Percentiles rank a stretch among this genome's conserved stretches.
These are phyloP conservation scores for Fusarium xyrophilum DNA, from an alignment of 2,329 filamentous ascomycete species.

Conservation along the genomic window DNA sequence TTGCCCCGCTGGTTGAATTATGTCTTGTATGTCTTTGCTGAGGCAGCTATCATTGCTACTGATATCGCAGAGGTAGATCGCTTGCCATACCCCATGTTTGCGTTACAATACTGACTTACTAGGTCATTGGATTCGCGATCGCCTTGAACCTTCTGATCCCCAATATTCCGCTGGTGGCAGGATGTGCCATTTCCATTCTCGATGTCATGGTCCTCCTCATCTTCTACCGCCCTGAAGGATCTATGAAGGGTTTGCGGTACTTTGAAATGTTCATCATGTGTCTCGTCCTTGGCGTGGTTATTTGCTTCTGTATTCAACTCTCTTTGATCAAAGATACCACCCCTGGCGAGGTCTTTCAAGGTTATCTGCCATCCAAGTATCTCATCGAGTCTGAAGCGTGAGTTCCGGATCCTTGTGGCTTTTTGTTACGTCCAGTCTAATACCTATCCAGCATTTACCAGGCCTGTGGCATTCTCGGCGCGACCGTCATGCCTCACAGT, in stretches of 20 bases:
- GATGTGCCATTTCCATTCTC: background rate
- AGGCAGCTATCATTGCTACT: background rate
- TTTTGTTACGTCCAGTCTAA: background rate
- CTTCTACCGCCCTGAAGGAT: background rate
- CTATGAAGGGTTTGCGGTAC: background rate
- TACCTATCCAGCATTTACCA: background rate
- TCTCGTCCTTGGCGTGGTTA: background rate
- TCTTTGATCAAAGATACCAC: background rate
- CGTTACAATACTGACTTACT: background rate
- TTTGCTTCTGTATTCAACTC: background rate
- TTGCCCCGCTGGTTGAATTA: background rate
- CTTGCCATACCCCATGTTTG: rapidly evolving
- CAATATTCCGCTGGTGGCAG: background rate
- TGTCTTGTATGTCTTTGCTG: background rate
- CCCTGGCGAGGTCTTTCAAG: background rate
- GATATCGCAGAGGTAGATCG: background rate
- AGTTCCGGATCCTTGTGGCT: background rate
- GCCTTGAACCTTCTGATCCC: background rate
- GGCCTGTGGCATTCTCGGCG: background rate
- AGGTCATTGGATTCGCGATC: background rate
- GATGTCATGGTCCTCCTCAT: background rate
- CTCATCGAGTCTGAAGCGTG: background rate
- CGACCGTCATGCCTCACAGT: background rate
- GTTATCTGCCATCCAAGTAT: background rate
- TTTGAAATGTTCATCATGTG: background rate